A percentile compares a stretch with the other conserved stretches of the same genome.
Conservation (phyloP, 2,329 filamentous ascomycete genomes). For the Colletotrichum liriopes region DNA sequence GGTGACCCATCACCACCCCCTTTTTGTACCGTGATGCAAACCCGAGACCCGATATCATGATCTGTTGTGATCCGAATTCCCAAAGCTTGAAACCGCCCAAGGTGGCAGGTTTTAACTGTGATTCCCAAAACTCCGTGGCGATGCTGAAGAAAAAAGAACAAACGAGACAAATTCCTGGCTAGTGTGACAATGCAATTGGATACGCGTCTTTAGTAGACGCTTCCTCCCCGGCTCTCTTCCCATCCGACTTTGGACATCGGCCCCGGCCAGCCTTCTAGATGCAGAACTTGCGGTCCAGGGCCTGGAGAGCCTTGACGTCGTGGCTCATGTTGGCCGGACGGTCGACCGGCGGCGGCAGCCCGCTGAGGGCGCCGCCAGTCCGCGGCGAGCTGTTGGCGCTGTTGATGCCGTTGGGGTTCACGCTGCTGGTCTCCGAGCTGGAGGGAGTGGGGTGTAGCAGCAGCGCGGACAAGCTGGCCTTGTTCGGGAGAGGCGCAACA, state of each 20-base stretch:
- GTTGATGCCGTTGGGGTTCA: slow-evolving; percentile 58
- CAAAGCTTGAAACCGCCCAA: slow-evolving; percentile 10
- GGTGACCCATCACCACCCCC: not conserved
- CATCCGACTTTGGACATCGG: not conserved
- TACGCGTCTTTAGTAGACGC: not conserved
- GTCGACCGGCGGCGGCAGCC: slow-evolving; percentile 65
- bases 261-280: slow-evolving; percentile 45
- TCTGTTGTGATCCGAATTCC: slow-evolving; percentile 23
- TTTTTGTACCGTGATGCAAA: slow-evolving; percentile 40
- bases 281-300: slow-evolving; percentile 74
- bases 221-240: too few species aligned
- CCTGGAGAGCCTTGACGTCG: slow-evolving; percentile 76
- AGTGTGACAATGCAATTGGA: slow-evolving; percentile 20
- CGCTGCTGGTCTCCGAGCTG: slow-evolving; percentile 62
- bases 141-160: slow-evolving; percentile 25
- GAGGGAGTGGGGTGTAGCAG: slow-evolving; percentile 66
- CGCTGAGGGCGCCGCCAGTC: slow-evolving; percentile 61
- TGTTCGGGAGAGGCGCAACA: slow-evolving; percentile 51
- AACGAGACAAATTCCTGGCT: slow-evolving; percentile 8
- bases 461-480: slow-evolving; percentile 65
- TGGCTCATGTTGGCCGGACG: slow-evolving; percentile 72
- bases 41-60: slow-evolving; percentile 13
- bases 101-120: slow-evolving; percentile 10
- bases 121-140: slow-evolving; percentile 36
- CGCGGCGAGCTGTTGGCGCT: slow-evolving; percentile 67